Base-by-base conservation (phyloP, 1,284 basidiomycete species). In the Ganoderma sinense region DNA sequence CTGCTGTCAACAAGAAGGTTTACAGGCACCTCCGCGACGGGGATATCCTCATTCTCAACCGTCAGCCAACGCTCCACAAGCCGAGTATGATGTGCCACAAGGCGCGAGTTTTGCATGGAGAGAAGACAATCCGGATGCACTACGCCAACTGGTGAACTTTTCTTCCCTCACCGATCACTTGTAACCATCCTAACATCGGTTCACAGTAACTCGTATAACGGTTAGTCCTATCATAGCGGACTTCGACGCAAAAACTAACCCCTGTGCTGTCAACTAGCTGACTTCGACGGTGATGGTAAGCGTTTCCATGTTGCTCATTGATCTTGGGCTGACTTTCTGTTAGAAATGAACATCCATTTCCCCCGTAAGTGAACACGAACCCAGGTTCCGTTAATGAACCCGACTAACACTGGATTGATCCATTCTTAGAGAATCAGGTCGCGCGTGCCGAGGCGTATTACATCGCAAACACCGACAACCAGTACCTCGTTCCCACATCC, bases 51-150 rank as follows among this genome's bases (percentile, higher is more conserved):
- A 95, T 99, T 75, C 86, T 99, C 66, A 99, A 99, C 80, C 95
- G 98, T 72, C 98, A 99, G 86, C 98, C 98, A 11, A 99, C 98
- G 0, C 86, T 99, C 69, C 98, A 99, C 83, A 99, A 99, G 81
- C 97, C 98, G n/a, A 97, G 94, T 86, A 99, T 99, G 97, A 99
- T 99, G 98, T 94, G 93, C 13, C 98, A 99, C 82, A 94, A 91
- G 75, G 98, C 97, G 31, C 92, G 93, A 72, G 94, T 99, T 20
- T 82, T 99, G 72, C 89, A 92, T 71, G 98, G 97, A 61, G 98
- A 99, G 83, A 98, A 98, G 86, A 99, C 98, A 1, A 99, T 99
- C 81, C 91, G 98, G 40, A 98, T 99, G 97, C 98, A 99, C 85
- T 99, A 99, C 79, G 98, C 98, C 62, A 99, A 99, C 80, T 99